Percentiles rank a stretch among this genome's conserved stretches.
These are phyloP conservation scores for Rhizopogon vesiculosus DNA, from an alignment of 768 basidiomycete genomes.

Conservation along the genomic window DNA sequence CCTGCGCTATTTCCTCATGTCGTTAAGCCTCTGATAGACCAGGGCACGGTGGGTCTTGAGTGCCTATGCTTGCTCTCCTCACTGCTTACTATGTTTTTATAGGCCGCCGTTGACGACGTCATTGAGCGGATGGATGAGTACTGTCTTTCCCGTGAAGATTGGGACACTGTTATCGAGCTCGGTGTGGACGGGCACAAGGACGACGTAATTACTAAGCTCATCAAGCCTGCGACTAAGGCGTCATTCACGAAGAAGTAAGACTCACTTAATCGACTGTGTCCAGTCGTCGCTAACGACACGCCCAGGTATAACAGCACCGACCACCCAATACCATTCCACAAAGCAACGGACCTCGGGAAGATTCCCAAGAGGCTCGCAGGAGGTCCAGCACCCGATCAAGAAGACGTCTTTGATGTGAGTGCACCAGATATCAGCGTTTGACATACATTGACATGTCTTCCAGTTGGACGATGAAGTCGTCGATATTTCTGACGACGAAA, in stretches of 20 bases:
- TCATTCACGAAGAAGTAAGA: conserved; percentile 81
- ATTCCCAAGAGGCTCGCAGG: conserved; percentile 72
- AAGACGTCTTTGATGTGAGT: conserved; percentile 84
- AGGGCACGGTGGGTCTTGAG: conserved; percentile 59
- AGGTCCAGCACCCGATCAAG: conserved; percentile 81
- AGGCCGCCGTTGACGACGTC: conserved; percentile 78
- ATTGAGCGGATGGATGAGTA: conserved; percentile 93
- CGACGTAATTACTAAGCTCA: conserved; percentile 75
- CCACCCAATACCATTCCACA: conserved; percentile 95
- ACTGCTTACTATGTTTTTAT: conserved; percentile 7
- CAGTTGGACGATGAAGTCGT: conserved; percentile 42
- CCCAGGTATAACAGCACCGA: conserved; percentile 84
- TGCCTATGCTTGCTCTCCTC: not conserved
- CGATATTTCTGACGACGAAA: conserved; percentile 49
- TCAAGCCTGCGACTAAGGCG: conserved; percentile 75
- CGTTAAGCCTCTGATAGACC: conserved; percentile 70
- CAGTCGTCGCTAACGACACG: not conserved
- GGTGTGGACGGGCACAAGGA: conserved; percentile 81
- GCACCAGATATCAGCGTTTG: not conserved
- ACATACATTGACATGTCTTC: not conserved
- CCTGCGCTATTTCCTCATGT: conserved; percentile 83
- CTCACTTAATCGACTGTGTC: not conserved
- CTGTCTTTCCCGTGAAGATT: conserved; percentile 89
- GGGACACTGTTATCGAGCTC: conserved; percentile 93
- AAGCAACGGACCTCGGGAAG: conserved; percentile 76